phyloP scores from a whole-genome alignment of 768 basidiomycete species.

The Suillus discolor region DNA sequence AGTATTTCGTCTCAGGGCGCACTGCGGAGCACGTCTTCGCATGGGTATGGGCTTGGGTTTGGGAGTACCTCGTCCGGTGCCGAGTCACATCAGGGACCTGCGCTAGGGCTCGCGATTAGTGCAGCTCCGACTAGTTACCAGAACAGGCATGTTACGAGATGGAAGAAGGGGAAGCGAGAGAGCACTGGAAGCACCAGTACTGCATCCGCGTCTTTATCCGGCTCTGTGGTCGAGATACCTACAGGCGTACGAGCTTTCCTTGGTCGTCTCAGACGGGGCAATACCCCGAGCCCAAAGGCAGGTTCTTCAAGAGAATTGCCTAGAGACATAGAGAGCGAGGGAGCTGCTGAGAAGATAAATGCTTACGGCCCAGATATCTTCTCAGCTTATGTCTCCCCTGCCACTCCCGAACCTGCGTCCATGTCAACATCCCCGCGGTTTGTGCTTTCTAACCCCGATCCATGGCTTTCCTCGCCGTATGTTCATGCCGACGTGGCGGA shows the following conservation, averaged over 20 bases:
- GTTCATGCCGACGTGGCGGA: conserved; percentile 9
- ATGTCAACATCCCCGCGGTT: conserved; percentile 25
- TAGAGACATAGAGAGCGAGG: conserved; percentile 21
- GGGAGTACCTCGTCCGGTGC: conserved; percentile 24
- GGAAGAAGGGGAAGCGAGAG: conserved; percentile 17
- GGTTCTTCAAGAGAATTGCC: conserved; percentile 22
- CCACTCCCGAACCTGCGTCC: conserved; percentile 17
- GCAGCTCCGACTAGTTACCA: background rate
- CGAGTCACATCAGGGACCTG: conserved; percentile 4
- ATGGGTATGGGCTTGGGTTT: conserved; percentile 23
- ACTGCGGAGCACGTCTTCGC: conserved; percentile 23
- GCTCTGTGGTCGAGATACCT: conserved; percentile 26
- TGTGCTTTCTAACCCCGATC: conserved; percentile 35
- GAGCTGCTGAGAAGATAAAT: conserved; percentile 3
- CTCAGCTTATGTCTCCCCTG: background rate
- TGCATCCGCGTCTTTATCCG: conserved; percentile 18
- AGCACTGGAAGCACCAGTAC: conserved; percentile 17
- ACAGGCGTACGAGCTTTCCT: conserved; percentile 31
- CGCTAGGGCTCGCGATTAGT: background rate
- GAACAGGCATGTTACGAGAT: conserved; percentile 17
- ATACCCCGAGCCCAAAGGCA: conserved; percentile 31
- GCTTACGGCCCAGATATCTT: background rate
- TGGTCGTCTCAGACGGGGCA: conserved; percentile 28
- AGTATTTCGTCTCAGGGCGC: conserved; percentile 36
- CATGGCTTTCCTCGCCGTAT: conserved; percentile 23